Evolutionary conservation across 2,329 filamentous ascomycete genomes (phyloP).

Genomic region (Coleophoma eucalyptorum): DNA sequence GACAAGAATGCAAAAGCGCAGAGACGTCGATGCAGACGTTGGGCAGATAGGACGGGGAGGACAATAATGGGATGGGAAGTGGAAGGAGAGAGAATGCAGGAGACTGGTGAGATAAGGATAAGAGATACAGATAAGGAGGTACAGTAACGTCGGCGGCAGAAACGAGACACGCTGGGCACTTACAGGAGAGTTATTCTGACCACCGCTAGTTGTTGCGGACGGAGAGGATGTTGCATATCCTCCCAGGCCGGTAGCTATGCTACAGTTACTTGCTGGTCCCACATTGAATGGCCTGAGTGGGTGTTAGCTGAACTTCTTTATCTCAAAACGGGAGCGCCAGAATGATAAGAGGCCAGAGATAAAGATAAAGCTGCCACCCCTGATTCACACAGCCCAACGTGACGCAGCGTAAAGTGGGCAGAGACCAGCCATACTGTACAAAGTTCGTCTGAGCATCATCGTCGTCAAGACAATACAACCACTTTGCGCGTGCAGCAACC

Average conservation of each 20-base stretch:
- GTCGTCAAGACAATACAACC: neutral
- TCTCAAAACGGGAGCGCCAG: neutral
- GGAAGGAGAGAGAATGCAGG: neutral
- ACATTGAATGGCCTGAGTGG: constrained; percentile 23
- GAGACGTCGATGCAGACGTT: neutral
- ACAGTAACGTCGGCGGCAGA: neutral
- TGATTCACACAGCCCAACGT: constrained; percentile 7
- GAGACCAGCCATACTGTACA: too few relatives aligned
- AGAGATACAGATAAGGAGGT: too few relatives aligned
- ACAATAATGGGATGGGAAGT: neutral
- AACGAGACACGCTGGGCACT: constrained; percentile 25
- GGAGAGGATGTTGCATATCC: constrained; percentile 61
- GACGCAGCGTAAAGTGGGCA: neutral
- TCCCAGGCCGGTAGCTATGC: constrained; percentile 30
- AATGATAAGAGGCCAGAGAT: neutral
- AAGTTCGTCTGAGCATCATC: too few relatives aligned
- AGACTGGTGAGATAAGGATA: too few relatives aligned
- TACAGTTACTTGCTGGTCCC: constrained; percentile 11
- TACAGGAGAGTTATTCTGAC: constrained; percentile 57
- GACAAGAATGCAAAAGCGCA: neutral
- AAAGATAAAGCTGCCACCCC: constrained; percentile 2
- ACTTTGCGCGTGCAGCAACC: constrained; percentile 6
- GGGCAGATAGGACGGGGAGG: neutral
- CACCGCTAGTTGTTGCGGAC: constrained; percentile 57
- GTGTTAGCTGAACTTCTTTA: constrained; percentile 15